These are phyloP conservation scores for Hypericum androsaemum DNA, from an alignment of 345 rosid species.

Conservation along the genomic window DNA sequence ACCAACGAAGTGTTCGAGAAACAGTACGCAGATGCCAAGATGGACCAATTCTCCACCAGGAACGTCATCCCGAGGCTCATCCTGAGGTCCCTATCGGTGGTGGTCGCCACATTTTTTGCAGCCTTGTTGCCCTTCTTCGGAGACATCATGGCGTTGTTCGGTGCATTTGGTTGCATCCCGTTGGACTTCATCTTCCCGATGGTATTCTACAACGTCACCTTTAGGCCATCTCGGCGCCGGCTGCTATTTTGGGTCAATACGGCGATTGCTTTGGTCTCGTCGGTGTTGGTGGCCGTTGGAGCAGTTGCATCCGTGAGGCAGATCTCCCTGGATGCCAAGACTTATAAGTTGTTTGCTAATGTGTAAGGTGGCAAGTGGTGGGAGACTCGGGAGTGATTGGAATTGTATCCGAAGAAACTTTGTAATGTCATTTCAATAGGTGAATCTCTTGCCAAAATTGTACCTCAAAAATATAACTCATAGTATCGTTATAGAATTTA, in stretches of 20 bases:
- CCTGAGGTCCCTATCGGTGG: conserved; percentile 25
- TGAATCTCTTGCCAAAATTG: too few relatives aligned
- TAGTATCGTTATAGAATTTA: too few relatives aligned
- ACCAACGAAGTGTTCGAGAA: conserved; percentile 39
- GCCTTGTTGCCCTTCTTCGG: conserved; percentile 51
- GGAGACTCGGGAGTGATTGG: too few relatives aligned
- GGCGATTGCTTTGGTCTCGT: not conserved
- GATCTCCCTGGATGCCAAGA: not conserved
- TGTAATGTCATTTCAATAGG: too few relatives aligned
- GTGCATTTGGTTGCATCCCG: conserved; percentile 42
- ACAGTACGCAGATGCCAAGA: conserved; percentile 28
- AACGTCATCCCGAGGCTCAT: conserved; percentile 33
- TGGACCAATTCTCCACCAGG: conserved; percentile 31
- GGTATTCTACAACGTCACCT: conserved; percentile 15
- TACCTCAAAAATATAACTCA: too few relatives aligned
- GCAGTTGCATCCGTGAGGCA: not conserved
- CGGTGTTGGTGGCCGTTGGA: not conserved
- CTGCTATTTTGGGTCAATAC: not conserved
- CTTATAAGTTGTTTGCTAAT: not conserved
- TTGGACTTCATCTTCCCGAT: conserved; percentile 38
- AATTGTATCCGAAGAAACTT: too few relatives aligned
- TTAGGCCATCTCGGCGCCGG: not conserved
- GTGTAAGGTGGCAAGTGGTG: not conserved
- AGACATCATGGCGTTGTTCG: conserved; percentile 38
- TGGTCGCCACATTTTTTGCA: conserved; percentile 22